Percentiles rank a stretch among this genome's conserved stretches.
These are phyloP conservation scores for Debaryomyces prosopidis DNA, from an alignment of 805 yeast species.

Conservation along the genomic window DNA sequence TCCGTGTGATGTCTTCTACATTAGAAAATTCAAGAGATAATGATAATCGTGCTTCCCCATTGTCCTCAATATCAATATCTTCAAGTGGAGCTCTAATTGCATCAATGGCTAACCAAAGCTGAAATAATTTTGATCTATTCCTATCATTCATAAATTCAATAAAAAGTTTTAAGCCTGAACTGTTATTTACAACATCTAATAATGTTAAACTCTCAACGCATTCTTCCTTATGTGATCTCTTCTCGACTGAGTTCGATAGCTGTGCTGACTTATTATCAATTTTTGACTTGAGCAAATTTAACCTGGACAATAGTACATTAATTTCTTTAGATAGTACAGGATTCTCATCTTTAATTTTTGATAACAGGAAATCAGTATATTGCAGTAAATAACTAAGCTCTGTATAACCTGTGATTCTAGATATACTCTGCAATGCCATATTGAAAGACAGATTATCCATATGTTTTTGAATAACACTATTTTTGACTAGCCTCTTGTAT, in stretches of 20 bases:
- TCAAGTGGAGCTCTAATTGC: conserved; percentile 72
- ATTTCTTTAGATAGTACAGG: no score
- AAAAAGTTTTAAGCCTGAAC: conserved; percentile 38
- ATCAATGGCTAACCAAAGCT: conserved; percentile 69
- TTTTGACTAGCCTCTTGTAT: neutral
- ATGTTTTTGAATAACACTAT: neutral
- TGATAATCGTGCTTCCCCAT: conserved; percentile 30
- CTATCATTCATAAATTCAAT: conserved; percentile 18
- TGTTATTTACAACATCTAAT: conserved; percentile 47
- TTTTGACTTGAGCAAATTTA: conserved; percentile 10
- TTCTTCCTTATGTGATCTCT: neutral
- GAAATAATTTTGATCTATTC: conserved; percentile 36
- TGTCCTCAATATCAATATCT: conserved; percentile 34
- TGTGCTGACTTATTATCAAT: conserved; percentile 5
- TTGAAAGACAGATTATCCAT: conserved; percentile 16
- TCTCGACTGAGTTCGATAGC: neutral
- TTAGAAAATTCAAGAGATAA: conserved; percentile 45
- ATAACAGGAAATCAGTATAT: conserved; percentile 47
- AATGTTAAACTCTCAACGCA: conserved; percentile 26
- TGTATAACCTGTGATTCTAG: conserved; percentile 22
- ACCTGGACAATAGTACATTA: conserved; percentile 6
- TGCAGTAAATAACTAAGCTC: conserved; percentile 52
- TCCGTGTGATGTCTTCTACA: conserved; percentile 52
- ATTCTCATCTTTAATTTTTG: neutral
- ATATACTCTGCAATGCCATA: conserved; percentile 12